Conservation (phyloP, 768 basidiomycete genomes). For the Galerina sulciceps region DNA sequence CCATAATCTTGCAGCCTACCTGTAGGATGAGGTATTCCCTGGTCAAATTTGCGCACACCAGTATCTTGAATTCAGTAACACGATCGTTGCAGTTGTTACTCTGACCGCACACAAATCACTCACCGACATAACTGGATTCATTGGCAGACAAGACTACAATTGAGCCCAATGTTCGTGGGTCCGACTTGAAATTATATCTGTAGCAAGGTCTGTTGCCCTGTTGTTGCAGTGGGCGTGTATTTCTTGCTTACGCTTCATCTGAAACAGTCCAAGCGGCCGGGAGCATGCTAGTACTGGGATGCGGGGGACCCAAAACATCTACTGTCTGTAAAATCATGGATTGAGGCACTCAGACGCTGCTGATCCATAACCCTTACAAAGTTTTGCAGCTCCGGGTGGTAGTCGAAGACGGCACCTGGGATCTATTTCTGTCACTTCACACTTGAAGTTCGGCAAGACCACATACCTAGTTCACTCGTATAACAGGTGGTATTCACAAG, state of each 20-base stretch:
- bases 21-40: constrained; percentile 79
- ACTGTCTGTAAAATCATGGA: constrained; percentile 48
- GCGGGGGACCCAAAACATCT: constrained; percentile 54
- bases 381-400: constrained; percentile 67
- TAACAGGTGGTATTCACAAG: constrained; percentile 63
- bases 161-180: constrained; percentile 69
- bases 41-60: constrained; percentile 55
- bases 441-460: neutral
- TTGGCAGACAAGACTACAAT: constrained; percentile 66
- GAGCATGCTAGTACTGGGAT: constrained; percentile 64
- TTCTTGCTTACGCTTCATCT: constrained; percentile 59
- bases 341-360: neutral
- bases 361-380: constrained; percentile 48
- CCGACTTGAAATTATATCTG: constrained; percentile 75
- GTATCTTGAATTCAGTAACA: constrained; percentile 35
- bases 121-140: constrained; percentile 65
- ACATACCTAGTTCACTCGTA: constrained; percentile 56
- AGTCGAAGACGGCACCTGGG: constrained; percentile 69
- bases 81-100: no score
- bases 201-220: neutral
- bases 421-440: neutral
- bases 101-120: constrained; percentile 8
- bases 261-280: constrained; percentile 55
- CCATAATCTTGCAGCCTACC: constrained; percentile 41
- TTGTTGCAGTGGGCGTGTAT: neutral